Evolutionary conservation across 2,329 filamentous ascomycete species (phyloP), one percentile per base, ranked within the genome.

Genomic region (Aspergillus viridinutans): DNA sequence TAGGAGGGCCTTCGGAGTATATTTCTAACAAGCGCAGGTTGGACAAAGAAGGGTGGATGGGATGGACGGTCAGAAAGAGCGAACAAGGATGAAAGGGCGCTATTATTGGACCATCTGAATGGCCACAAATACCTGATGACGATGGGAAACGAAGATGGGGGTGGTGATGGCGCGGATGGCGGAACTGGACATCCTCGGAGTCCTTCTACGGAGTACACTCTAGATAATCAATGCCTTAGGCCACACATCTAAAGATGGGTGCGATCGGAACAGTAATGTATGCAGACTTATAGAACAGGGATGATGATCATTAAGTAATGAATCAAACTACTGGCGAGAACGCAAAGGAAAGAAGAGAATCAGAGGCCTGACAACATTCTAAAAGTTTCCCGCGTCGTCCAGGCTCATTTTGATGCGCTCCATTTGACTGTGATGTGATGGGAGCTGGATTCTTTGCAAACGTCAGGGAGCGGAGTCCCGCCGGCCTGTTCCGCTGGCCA

Each of bases 401-500:
- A 38, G 32, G 14, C 14, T 14, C 14, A 17, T 38, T 6, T 38
- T 17, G 32, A 38, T 38, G 32, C 32, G 17, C 17, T 38, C 32
- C 32, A 17, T 38, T 38, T 3, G 32, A 38, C 14, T 17, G 14
- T 38, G 12, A 32, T 32, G 28, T n/a, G 25, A 25, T 25, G 14
- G 14, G 4, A 51, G 32, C 47, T 42, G n/a, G 47, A 45, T 48
- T 47, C 45, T 23, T n/a, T 38, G 54, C 23, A 45, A 40, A 51
- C 49, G 25, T 47, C 20, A 55, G 54, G 49, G 59, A 61, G 64
- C 63, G 64, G 61, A 61, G 61, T 66, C 64, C 65, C 65, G 65
- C 65, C 64, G 64, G 63, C 54, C 59, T 59, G 32, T 65, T 67
- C 65, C 63, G 65, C 65, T 58, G 62, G 35, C 55, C 49, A 56